These are phyloP conservation scores for Calonectria pseudoturangicola DNA, from an alignment of 2,329 filamentous ascomycete genomes.

Conservation along the genomic window DNA sequence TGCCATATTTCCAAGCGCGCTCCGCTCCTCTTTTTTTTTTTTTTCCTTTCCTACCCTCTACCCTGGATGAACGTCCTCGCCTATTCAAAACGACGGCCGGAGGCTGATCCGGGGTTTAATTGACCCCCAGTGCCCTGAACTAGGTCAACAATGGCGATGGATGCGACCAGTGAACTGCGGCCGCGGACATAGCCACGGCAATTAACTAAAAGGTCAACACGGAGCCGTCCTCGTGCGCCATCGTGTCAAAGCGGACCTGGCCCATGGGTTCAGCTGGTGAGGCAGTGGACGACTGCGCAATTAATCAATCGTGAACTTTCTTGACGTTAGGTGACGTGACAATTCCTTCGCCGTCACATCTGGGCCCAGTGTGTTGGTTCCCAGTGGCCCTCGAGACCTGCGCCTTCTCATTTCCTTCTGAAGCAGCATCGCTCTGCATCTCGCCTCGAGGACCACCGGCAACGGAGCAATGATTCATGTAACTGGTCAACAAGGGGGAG, in stretches of 20 bases:
- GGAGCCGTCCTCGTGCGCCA: background rate
- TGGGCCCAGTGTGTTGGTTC: background rate
- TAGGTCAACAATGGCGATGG: slow-evolving; percentile 33
- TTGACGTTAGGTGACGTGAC: too few relatives aligned
- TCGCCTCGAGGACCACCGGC: background rate
- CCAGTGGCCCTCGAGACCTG: background rate
- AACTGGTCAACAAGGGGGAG: background rate
- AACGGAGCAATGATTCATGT: background rate
- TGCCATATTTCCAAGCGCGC: slow-evolving; percentile 10
- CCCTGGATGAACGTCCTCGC: background rate
- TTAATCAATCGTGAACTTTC: background rate
- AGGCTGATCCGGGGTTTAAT: slow-evolving; percentile 27
- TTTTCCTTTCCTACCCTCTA: background rate
- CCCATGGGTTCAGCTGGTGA: slow-evolving; percentile 15
- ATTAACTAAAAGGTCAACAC: background rate
- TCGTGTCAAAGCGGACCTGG: slow-evolving; percentile 11
- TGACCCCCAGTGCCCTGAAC: background rate
- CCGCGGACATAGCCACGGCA: slow-evolving; percentile 27
- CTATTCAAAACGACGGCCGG: slow-evolving; percentile 24
- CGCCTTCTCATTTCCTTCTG: slow-evolving; percentile 29
- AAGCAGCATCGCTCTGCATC: background rate
- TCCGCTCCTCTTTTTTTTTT: background rate
- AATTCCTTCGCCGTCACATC: slow-evolving; percentile 3
- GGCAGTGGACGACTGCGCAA: slow-evolving; percentile 16
- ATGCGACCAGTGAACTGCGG: slow-evolving; percentile 32